phyloP scores from a whole-genome alignment of 1,139 yeast species.

The Blastobotrys proliferans region DNA sequence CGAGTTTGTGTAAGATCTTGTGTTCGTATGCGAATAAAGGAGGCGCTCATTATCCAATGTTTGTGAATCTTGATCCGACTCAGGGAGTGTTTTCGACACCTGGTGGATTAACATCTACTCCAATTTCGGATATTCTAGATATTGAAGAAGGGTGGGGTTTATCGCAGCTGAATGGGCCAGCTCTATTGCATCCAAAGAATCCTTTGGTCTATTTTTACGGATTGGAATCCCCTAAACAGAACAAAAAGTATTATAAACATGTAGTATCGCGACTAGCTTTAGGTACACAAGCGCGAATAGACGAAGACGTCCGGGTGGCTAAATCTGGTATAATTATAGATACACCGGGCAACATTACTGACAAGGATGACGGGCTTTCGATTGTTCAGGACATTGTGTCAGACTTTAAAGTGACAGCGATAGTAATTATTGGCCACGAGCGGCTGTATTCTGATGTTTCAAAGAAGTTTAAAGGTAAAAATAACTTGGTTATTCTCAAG shows the following conservation, averaged over 20 bases:
- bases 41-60: conserved; percentile 54
- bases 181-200: conserved; percentile 76
- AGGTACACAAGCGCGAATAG: conserved; percentile 54
- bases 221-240: conserved; percentile 54
- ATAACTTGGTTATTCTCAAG: conserved; percentile 45
- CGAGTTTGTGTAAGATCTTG: conserved; percentile 65
- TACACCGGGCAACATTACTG: conserved; percentile 57
- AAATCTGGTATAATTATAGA: conserved; percentile 73
- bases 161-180: conserved; percentile 82
- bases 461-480: conserved; percentile 46
- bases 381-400: conserved; percentile 57
- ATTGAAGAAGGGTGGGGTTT: conserved; percentile 84
- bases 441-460: conserved; percentile 61
- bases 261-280: conserved; percentile 55
- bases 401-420: conserved; percentile 48
- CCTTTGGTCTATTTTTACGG: conserved; percentile 84
- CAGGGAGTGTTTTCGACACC: conserved; percentile 80
- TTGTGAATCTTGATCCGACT: conserved; percentile 79
- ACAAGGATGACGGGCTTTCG: conserved; percentile 35
- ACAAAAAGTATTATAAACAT: conserved; percentile 56
- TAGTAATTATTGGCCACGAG: conserved; percentile 42
- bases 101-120: conserved; percentile 81
- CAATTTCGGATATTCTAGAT: conserved; percentile 75
- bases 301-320: conserved; percentile 49
- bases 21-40: conserved; percentile 73